Conservation (phyloP, 306 rosid species). For the Castanopsis chinensis region DNA sequence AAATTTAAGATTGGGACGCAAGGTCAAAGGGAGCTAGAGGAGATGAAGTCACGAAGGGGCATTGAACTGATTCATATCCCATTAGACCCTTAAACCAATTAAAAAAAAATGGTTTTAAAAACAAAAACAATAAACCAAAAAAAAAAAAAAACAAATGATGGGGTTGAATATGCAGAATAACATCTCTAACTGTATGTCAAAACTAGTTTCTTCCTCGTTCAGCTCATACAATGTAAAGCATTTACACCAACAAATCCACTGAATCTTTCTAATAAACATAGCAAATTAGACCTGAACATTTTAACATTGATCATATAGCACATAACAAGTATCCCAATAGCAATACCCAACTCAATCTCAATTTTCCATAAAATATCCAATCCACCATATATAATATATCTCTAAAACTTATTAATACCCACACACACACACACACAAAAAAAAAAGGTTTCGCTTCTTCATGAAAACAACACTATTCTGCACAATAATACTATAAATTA, state of each 20-base stretch:
- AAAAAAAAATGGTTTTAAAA: neutral
- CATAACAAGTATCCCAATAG: neutral
- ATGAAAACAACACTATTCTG: conserved; percentile 4
- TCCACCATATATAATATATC: neutral
- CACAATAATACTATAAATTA: conserved; percentile 9
- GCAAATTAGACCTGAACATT: neutral
- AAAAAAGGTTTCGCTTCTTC: neutral
- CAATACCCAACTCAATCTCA: neutral
- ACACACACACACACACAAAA: neutral
- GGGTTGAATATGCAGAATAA: neutral
- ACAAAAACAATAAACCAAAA: too few species aligned
- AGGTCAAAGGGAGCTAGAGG: neutral
- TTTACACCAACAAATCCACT: neutral
- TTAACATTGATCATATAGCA: neutral
- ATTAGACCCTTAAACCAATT: neutral
- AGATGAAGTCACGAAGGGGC: neutral
- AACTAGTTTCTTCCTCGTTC: conserved; percentile 1
- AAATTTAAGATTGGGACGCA: neutral
- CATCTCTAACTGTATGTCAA: neutral
- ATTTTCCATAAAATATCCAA: neutral
- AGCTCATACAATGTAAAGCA: neutral
- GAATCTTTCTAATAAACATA: neutral
- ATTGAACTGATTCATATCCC: neutral
- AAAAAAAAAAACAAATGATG: neutral
- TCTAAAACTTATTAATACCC: neutral